phyloP scores from a whole-genome alignment of 202 grass and related monocot species.

The Eragrostis tef region DNA sequence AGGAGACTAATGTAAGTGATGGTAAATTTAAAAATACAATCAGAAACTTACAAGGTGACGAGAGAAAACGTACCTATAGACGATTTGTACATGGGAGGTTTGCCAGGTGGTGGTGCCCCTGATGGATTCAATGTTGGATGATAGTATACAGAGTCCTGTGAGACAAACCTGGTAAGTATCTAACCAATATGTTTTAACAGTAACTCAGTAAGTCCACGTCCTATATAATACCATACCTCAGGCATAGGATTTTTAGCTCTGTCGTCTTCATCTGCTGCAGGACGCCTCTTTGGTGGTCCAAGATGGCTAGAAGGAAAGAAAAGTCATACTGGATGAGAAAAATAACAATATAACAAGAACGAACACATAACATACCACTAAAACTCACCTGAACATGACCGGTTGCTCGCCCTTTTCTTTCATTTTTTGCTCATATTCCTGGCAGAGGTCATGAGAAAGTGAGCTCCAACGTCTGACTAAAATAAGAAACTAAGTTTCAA shows the following conservation, averaged over 20 bases:
- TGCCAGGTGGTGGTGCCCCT: constrained; percentile 94
- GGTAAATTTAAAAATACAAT: not conserved
- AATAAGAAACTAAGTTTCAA: constrained; percentile 37
- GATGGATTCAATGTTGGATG: constrained; percentile 95
- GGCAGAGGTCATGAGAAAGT: constrained; percentile 43
- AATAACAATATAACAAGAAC: constrained; percentile 35
- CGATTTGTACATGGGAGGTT: constrained; percentile 99
- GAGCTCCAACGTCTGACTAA: constrained; percentile 16
- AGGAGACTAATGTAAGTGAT: not conserved
- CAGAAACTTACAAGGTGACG: constrained; percentile 18
- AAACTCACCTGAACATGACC: constrained; percentile 90
- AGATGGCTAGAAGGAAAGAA: constrained; percentile 66
- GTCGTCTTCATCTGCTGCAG: constrained; percentile 83
- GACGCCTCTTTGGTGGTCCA: constrained; percentile 73
- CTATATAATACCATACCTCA: constrained; percentile 60
- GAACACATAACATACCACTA: constrained; percentile 33
- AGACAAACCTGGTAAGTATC: constrained; percentile 47
- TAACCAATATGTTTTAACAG: constrained; percentile 31
- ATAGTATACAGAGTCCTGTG: constrained; percentile 98
- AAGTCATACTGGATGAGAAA: constrained; percentile 29
- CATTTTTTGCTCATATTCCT: constrained; percentile 99
- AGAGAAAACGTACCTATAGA: constrained; percentile 68
- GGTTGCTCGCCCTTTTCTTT: constrained; percentile 95
- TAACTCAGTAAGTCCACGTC: not conserved
- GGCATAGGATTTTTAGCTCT: constrained; percentile 72